These are phyloP conservation scores for Pichia sp. DNA, from an alignment of 1,139 yeast genomes.

Conservation along the genomic window DNA sequence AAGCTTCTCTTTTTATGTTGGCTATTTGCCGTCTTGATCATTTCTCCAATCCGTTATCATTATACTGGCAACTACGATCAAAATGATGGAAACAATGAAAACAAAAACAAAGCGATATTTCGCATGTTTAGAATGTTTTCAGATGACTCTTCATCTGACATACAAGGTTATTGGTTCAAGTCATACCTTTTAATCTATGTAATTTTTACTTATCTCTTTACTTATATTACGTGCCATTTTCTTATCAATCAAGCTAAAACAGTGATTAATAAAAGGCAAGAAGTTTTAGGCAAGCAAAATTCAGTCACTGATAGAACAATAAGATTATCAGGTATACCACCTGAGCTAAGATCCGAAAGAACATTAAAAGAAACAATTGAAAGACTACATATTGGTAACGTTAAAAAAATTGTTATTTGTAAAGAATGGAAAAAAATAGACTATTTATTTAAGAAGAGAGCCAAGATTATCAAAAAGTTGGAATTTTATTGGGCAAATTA, in stretches of 20 bases:
- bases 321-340: conserved; percentile 86
- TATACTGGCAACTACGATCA: conserved; percentile 57
- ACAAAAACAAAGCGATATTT: conserved; percentile 15
- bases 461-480: conserved; percentile 44
- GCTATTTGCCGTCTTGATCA: conserved; percentile 49
- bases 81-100: conserved; percentile 28
- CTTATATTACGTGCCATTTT: conserved; percentile 57
- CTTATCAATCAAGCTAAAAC: conserved; percentile 61
- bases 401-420: conserved; percentile 69
- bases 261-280: conserved; percentile 73
- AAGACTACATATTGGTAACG: conserved; percentile 70
- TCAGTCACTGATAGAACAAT: conserved; percentile 91
- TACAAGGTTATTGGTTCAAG: conserved; percentile 19
- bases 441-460: conserved; percentile 53
- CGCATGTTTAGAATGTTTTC: background rate
- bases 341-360: conserved; percentile 62
- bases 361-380: conserved; percentile 70
- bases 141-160: background rate
- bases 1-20: conserved; percentile 47
- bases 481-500: conserved; percentile 79
- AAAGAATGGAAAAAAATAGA: conserved; percentile 79
- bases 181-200: conserved; percentile 71
- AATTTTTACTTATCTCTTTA: conserved; percentile 77
- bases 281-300: conserved; percentile 78
- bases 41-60: conserved; percentile 63